These are phyloP conservation scores for Eucalyptus polyanthemos DNA, from an alignment of 345 rosid genomes.

Conservation along the genomic window DNA sequence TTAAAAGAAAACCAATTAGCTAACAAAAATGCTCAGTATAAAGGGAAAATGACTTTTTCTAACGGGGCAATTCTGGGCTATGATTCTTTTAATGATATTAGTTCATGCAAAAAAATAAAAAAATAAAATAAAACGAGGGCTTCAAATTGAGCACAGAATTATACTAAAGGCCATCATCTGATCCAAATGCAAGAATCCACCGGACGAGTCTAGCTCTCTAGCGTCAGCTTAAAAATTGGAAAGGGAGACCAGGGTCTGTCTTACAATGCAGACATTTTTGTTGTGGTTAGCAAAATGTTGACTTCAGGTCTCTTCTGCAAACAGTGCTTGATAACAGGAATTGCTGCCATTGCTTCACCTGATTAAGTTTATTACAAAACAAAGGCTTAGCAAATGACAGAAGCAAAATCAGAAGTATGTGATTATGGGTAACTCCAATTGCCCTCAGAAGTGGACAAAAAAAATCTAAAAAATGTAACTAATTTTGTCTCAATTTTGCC, in stretches of 20 bases:
- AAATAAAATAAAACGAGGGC: neutral
- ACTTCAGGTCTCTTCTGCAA: conserved; percentile 36
- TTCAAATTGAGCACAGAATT: neutral
- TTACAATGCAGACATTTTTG: conserved; percentile 70
- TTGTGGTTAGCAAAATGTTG: conserved; percentile 66
- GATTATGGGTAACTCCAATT: neutral
- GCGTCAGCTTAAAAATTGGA: neutral
- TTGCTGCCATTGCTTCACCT: conserved; percentile 96
- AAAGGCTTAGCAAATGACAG: neutral
- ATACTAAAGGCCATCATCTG: neutral
- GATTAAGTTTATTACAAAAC: neutral
- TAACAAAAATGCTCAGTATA: neutral
- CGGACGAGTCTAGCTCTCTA: neutral
- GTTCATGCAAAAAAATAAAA: neutral
- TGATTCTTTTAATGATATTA: neutral
- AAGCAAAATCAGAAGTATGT: neutral
- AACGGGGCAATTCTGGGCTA: neutral
- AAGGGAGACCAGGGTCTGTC: neutral
- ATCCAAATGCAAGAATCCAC: neutral
- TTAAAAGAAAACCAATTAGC: neutral
- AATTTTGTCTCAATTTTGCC: neutral
- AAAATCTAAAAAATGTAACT: neutral
- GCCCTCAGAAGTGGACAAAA: neutral
- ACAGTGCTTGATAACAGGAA: conserved; percentile 66
- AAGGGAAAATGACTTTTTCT: neutral